phyloP scores from a whole-genome alignment of 192 early-diverging fungal genomes.

The Endogone sp. region DNA sequence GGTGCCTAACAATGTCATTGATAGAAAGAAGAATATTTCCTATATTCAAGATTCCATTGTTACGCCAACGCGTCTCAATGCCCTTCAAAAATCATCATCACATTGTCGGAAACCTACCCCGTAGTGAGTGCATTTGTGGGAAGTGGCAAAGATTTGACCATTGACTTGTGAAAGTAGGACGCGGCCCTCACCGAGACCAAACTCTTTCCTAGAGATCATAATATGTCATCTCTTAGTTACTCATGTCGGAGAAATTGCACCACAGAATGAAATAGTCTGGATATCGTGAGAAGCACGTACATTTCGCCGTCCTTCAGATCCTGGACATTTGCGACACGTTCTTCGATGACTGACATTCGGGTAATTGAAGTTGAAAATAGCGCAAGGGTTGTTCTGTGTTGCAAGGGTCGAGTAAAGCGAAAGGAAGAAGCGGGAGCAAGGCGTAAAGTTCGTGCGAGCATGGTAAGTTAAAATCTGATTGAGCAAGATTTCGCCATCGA shows the following conservation, averaged over 20 bases:
- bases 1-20: slow-evolving; percentile 3
- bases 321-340: slow-evolving; percentile 12
- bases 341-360: slow-evolving; percentile 15
- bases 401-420: not conserved
- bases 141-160: slow-evolving; percentile 25
- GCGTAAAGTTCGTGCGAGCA: not conserved
- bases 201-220: slow-evolving; percentile 19
- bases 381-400: not conserved
- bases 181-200: slow-evolving; percentile 4
- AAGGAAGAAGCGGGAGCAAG: not conserved
- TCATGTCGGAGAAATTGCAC: slow-evolving; percentile 13
- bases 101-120: slow-evolving; percentile 10
- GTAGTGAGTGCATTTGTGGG: slow-evolving; percentile 28
- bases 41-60: not conserved
- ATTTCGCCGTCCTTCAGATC: slow-evolving; percentile 30
- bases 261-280: not conserved
- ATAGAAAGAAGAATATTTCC: not conserved
- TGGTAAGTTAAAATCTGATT: too few relatives aligned
- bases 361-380: not conserved
- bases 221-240: not conserved
- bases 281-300: slow-evolving; percentile 8
- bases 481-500: too few relatives aligned
- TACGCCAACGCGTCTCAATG: not conserved
- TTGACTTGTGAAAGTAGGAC: slow-evolving; percentile 16
- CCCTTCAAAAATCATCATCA: not conserved